phyloP scores from a whole-genome alignment of 805 yeast species.

The Starmerella geochares region DNA sequence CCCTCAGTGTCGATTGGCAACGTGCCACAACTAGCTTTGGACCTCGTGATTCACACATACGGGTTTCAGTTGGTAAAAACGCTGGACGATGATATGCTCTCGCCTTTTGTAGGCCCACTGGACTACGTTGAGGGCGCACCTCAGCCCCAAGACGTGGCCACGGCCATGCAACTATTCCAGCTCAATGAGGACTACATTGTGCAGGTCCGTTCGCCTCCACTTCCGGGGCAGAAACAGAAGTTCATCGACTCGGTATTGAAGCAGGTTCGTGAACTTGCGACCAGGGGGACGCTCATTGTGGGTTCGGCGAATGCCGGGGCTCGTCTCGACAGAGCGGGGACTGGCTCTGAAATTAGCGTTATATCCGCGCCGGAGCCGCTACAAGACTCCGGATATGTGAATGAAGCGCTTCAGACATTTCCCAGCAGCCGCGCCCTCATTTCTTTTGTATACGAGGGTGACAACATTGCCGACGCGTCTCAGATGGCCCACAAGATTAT shows the following conservation, averaged over 20 bases:
- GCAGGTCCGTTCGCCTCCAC: constrained; percentile 75
- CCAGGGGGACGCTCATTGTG: constrained; percentile 41
- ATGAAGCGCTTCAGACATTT: constrained; percentile 25
- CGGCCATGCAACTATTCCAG: constrained; percentile 50
- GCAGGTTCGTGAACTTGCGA: constrained; percentile 30
- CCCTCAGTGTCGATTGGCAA: constrained; percentile 85
- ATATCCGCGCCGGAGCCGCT: constrained; percentile 13
- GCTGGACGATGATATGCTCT: constrained; percentile 51
- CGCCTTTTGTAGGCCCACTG: constrained; percentile 76
- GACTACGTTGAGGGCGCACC: constrained; percentile 38
- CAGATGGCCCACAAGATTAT: constrained; percentile 37
- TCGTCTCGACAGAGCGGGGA: constrained; percentile 12
- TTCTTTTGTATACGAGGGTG: constrained; percentile 78
- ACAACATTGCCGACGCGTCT: constrained; percentile 65
- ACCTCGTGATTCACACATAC: constrained; percentile 58
- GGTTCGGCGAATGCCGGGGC: constrained; percentile 67
- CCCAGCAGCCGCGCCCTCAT: constrained; percentile 30
- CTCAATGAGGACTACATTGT: constrained; percentile 33
- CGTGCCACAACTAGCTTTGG: constrained; percentile 73
- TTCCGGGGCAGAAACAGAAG: constrained; percentile 48
- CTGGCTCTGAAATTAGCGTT: constrained; percentile 1
- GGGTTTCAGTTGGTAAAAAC: constrained; percentile 43
- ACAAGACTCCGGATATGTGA: constrained; percentile 32
- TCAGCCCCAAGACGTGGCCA: constrained; percentile 37
- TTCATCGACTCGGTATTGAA: constrained; percentile 43